These are phyloP conservation scores for Salix exigua DNA, from an alignment of 345 rosid species.

Conservation along the genomic window DNA sequence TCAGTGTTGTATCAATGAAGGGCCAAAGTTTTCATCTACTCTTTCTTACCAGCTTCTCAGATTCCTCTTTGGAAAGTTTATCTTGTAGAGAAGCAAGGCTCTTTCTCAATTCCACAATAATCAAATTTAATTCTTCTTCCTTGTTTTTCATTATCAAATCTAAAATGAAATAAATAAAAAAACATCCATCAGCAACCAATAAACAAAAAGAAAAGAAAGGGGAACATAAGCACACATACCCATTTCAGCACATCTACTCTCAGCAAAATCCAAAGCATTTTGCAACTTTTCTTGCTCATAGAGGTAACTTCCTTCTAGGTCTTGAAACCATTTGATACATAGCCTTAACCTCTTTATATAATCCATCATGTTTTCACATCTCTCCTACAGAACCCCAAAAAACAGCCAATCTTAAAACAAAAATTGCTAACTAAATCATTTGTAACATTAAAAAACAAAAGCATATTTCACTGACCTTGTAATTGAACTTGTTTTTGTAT, in stretches of 20 bases:
- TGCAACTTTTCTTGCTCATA: conserved; percentile 79
- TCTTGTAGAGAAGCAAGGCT: conserved; percentile 68
- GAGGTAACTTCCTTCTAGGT: conserved; percentile 74
- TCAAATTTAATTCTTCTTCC: conserved; percentile 85
- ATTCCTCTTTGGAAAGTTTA: conserved; percentile 77
- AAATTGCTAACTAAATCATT: conserved; percentile 4
- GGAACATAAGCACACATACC: conserved; percentile 42
- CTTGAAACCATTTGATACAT: conserved; percentile 96
- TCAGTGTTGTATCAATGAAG: not conserved
- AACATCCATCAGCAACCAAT: not conserved
- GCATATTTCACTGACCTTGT: conserved; percentile 50
- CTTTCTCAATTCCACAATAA: conserved; percentile 78
- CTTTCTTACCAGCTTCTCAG: conserved; percentile 70
- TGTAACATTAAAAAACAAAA: not conserved
- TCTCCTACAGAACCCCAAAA: conserved; percentile 54
- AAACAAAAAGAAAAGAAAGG: not conserved
- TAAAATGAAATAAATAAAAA: conserved; percentile 29
- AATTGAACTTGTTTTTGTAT: conserved; percentile 55
- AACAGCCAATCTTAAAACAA: conserved; percentile 15
- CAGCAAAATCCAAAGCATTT: conserved; percentile 56
- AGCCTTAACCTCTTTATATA: conserved; percentile 87
- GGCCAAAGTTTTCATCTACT: not conserved
- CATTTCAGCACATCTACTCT: conserved; percentile 71
- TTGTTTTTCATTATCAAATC: conserved; percentile 70
- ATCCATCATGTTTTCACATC: conserved; percentile 91